Base-by-base conservation (phyloP, 1,284 basidiomycete species). In the Melampsora larici-populina region DNA sequence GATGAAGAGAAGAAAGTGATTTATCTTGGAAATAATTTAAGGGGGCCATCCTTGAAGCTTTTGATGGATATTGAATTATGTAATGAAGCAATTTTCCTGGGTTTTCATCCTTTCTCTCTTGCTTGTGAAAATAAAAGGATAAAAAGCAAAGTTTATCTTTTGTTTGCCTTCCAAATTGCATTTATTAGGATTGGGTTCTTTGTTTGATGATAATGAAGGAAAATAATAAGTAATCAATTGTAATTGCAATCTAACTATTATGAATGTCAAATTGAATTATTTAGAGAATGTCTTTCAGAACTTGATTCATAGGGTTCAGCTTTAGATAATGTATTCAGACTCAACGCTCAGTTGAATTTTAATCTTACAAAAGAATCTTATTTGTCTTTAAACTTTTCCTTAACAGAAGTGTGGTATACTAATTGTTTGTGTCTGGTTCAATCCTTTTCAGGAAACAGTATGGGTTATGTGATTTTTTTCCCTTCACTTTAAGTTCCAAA, bases 261-360 rank as follows among this genome's bases (percentile, higher is more conserved):
- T n/a, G n/a, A n/a, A n/a, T n/a, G n/a, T n/a, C n/a, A 46, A 40
- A 13, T 66, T 36, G 75, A 78, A 24, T 48, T 78, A 15, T 78
- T 64, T 49, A 31, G 68, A 40, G 75, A 78, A 64, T 70, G 67
- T 70, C 49, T 78, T 29, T 70, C 58, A 15, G 75, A 78, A 60
- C 69, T 78, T 48, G 75, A 60, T 15, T 65, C 70, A 55, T 60
- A 78, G 55, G 67, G 64, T 65, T 60, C 63, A 46, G 68, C 75
- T 31, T 64, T 78, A n/a, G 75, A 78, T 62, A 78, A 78, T 43
- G 68, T 78, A 5, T 78, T 78, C 49, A 68, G 75, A 51, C 51
- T 78, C 0, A 70, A 70, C 70, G 75, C 75, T 43, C 67, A 70
- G 75, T 78, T 31, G 58, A 48, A 17, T 43, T 40, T 48, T 11